Percentiles rank a stretch among this genome's conserved stretches.
phyloP scores from a whole-genome alignment of 2,329 filamentous ascomycete genomes.

The Fusarium globosum region DNA sequence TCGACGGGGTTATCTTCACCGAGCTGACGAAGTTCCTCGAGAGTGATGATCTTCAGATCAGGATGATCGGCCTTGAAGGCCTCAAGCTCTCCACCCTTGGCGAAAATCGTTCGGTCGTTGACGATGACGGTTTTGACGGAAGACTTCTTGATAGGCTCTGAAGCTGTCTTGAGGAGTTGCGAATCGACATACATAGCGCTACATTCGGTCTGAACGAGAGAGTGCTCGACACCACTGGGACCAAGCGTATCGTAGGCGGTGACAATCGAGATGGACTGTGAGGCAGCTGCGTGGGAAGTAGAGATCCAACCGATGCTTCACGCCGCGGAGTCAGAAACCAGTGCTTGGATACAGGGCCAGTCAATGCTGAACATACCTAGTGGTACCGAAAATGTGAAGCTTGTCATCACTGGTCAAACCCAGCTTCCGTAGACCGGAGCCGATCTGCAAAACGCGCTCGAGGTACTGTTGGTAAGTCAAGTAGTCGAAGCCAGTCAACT shows the following conservation, averaged over 20 bases:
- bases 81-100: constrained; percentile 62
- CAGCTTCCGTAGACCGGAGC: constrained; percentile 78
- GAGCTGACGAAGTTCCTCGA: constrained; percentile 65
- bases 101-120: constrained; percentile 67
- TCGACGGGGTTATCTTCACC: constrained; percentile 77
- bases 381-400: constrained; percentile 86
- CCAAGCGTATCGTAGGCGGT: constrained; percentile 96
- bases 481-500: constrained; percentile 82
- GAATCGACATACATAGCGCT: constrained; percentile 90
- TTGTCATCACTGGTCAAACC: constrained; percentile 75
- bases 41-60: constrained; percentile 63
- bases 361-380: constrained; percentile 64
- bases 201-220: constrained; percentile 82
- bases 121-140: constrained; percentile 71
- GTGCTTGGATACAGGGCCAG: neutral
- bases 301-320: constrained; percentile 83
- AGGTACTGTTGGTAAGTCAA: constrained; percentile 84
- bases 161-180: constrained; percentile 73
- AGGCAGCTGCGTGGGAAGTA: constrained; percentile 79
- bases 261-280: constrained; percentile 90
- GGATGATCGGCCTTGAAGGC: constrained; percentile 67
- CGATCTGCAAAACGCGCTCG: constrained; percentile 74
- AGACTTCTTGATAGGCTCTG: constrained; percentile 65
- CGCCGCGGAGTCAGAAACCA: constrained; percentile 5
- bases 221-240: constrained; percentile 85